A percentile compares a stretch with the other conserved stretches of the same genome.
Evolutionary conservation across 257 asterid species (phyloP).

Genomic region (Catharanthus roseus): DNA sequence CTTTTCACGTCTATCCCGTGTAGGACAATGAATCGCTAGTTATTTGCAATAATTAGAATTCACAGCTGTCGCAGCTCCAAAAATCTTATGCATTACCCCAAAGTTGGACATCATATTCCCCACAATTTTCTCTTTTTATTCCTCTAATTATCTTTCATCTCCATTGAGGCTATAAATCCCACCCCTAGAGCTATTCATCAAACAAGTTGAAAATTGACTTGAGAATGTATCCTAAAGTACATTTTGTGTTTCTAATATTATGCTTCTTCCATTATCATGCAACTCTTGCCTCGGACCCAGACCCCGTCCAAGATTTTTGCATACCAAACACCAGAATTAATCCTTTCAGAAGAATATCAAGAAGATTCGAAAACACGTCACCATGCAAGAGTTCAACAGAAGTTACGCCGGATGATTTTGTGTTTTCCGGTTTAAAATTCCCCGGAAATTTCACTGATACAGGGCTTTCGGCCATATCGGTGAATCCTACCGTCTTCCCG

Average conservation of each 20-base stretch:
- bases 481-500: slow-evolving; percentile 34
- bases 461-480: slow-evolving; percentile 36
- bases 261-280: slow-evolving; percentile 11
- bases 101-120: too few species aligned
- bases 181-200: neutral
- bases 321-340: slow-evolving; percentile 29
- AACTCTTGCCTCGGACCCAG: slow-evolving; percentile 43
- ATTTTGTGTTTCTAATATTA: slow-evolving; percentile 10
- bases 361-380: neutral
- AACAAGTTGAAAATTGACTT: neutral
- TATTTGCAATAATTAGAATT: too few species aligned
- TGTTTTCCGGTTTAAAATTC: slow-evolving; percentile 35
- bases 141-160: neutral
- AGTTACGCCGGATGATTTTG: slow-evolving; percentile 42
- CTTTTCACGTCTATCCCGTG: too few species aligned
- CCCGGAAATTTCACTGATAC: slow-evolving; percentile 41
- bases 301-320: slow-evolving; percentile 51
- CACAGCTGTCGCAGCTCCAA: too few species aligned
- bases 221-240: neutral
- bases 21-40: too few species aligned
- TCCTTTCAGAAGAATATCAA: slow-evolving; percentile 1
- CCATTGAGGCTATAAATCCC: neutral
- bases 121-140: too few species aligned
- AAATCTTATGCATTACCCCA: too few species aligned
- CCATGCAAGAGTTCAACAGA: slow-evolving; percentile 37